These are phyloP conservation scores for Batrachochytrium dendrobatidis DNA, from an alignment of 371 early-diverging fungal genomes.

Conservation along the genomic window DNA sequence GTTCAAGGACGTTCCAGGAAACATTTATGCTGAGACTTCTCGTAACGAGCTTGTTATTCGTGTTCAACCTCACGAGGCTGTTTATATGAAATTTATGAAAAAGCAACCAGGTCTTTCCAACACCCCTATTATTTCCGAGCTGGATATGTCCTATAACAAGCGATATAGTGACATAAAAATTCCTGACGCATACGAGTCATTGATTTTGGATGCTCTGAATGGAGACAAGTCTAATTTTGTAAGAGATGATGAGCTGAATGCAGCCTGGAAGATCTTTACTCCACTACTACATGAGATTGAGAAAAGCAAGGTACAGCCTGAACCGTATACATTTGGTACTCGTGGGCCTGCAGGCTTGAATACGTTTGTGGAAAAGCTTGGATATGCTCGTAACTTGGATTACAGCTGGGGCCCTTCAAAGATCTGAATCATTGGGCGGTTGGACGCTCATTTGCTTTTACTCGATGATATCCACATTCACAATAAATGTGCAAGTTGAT, in stretches of 20 bases:
- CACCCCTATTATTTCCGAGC: conserved; percentile 64
- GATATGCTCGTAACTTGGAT: conserved; percentile 39
- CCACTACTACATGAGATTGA: conserved; percentile 90
- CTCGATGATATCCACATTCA: too few species aligned
- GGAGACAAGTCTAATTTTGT: conserved; percentile 96
- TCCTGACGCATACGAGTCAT: conserved; percentile 94
- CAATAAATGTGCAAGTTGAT: too few species aligned
- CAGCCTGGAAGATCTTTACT: conserved; percentile 95
- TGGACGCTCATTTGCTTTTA: too few species aligned
- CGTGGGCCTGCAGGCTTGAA: conserved; percentile 78
- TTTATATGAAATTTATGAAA: conserved; percentile 95
- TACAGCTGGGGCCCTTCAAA: conserved; percentile 33
- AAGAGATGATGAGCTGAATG: conserved; percentile 90
- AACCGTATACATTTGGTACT: conserved; percentile 76
- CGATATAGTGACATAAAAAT: conserved; percentile 79
- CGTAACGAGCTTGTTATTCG: conserved; percentile 95
- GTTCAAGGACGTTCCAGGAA: conserved; percentile 80
- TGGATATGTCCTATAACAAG: conserved; percentile 83
- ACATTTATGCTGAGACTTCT: conserved; percentile 60
- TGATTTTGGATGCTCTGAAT: conserved; percentile 82
- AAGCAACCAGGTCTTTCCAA: conserved; percentile 64
- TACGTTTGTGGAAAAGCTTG: conserved; percentile 64
- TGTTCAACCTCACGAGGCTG: conserved; percentile 90
- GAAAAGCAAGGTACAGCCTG: conserved; percentile 54
- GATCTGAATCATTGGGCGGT: conserved; percentile 15